Evolutionary conservation across 495 filamentous ascomycete species (phyloP), one percentile per base, ranked within the genome.

Genomic region (Hypomontagnella monticulosa): DNA sequence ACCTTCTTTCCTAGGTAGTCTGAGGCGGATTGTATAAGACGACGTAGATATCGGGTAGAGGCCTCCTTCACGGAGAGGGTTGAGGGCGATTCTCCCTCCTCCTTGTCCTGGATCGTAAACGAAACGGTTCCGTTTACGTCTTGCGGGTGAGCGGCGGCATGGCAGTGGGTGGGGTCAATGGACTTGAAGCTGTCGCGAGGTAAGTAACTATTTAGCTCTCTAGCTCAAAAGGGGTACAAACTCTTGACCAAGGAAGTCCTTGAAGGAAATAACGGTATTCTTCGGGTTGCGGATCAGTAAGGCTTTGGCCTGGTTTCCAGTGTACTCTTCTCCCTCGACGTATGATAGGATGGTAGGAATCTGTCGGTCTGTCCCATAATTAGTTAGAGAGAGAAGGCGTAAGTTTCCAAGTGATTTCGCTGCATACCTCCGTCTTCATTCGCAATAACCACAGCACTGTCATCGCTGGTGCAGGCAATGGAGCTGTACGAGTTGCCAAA

Each of bases 401-500:
- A 50, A 60, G 47, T 59, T 16, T 15, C 32, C 32, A 71, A 10
- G 27, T 4, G 4, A 12, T 46, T 9, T 55, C 10, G 37, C 2
- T 20, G 20, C 88, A 74, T 74, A 95, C 93, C 93, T 85, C 95
- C 95, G 78, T 98, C 95, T 79, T 99, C 96, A 79, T 99, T 98
- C 59, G 96, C 95, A 78, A 99, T 98, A 70, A 99, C 94, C 75
- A 97, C 93, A 63, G 93, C 89, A 80, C 94, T 96, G 77, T 93
- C 94, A 69, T 98, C 95, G 42, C 88, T 85, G 32, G 93, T 92
- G 72, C 87, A 90, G 66, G 93, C 95, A 80, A 99, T 98, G 51
- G 93, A 97, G 80, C 94, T 97, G 84, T 93, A 95, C 48, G 91
- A 92, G 80, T 99, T 99, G 77, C 95, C 96, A 83, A 98, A 98